Percentiles rank a stretch among this genome's conserved stretches.
phyloP scores from a whole-genome alignment of 2,329 filamentous ascomycete genomes.

The Leptoxyphium fumago region DNA sequence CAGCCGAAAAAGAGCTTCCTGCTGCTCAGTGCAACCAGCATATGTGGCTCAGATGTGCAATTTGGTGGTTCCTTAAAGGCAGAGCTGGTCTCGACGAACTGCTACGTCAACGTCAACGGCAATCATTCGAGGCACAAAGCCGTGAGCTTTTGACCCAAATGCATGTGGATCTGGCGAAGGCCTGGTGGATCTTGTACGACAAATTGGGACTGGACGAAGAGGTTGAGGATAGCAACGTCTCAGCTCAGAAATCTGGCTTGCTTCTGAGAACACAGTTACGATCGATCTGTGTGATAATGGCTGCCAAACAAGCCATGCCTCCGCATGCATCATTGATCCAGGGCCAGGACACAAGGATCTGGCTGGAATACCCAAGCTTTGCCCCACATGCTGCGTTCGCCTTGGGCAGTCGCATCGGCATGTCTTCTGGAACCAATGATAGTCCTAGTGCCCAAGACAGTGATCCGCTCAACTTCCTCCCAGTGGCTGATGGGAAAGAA shows the following conservation, averaged over 20 bases:
- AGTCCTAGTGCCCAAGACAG: conserved; percentile 6
- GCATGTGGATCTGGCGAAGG: conserved; percentile 72
- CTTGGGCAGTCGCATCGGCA: conserved; percentile 43
- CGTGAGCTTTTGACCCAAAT: conserved; percentile 52
- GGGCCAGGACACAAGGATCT: conserved; percentile 66
- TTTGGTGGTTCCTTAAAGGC: conserved; percentile 86
- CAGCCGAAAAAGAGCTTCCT: conserved; percentile 59
- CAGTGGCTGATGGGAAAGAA: conserved; percentile 57
- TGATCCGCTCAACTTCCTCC: conserved; percentile 52
- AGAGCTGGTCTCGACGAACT: conserved; percentile 59
- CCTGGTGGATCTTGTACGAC: conserved; percentile 57
- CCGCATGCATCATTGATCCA: conserved; percentile 51
- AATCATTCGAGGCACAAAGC: conserved; percentile 28
- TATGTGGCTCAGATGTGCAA: conserved; percentile 50
- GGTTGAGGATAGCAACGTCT: conserved; percentile 3
- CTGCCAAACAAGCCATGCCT: conserved; percentile 64
- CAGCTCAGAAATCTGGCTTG: conserved; percentile 4
- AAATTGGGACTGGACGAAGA: conserved; percentile 17
- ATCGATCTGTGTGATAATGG: conserved; percentile 69
- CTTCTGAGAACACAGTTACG: conserved; percentile 33
- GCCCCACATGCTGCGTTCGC: conserved; percentile 57
- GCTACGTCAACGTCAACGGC: conserved; percentile 40
- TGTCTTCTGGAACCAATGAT: not conserved
- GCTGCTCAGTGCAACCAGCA: conserved; percentile 44
- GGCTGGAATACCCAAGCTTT: conserved; percentile 62